Conservation (phyloP, 1,284 basidiomycete genomes). For the Dichomitus squalens region DNA sequence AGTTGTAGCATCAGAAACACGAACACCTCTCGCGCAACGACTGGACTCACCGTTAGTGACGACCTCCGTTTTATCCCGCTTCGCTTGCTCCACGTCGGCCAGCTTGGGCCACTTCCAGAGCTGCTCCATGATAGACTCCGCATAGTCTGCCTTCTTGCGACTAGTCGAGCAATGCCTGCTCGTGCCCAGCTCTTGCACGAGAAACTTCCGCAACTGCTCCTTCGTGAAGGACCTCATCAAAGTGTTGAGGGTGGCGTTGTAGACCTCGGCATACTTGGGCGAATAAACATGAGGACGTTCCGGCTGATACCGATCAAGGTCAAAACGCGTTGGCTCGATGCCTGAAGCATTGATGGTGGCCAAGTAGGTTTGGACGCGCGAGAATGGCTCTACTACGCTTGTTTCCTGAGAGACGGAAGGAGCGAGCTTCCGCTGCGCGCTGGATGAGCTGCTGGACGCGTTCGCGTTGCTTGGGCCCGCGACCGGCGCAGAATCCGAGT, state of each 20-base stretch:
- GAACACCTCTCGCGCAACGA: background rate
- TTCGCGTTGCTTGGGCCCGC: constrained; percentile 18
- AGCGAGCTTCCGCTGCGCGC: background rate
- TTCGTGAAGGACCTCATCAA: constrained; percentile 67
- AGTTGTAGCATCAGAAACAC: background rate
- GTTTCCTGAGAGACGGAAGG: background rate
- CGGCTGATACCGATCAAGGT: constrained; percentile 58
- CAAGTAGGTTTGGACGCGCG: constrained; percentile 55
- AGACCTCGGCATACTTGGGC: constrained; percentile 52
- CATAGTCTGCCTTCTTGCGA: constrained; percentile 49
- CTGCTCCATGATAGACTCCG: constrained; percentile 60
- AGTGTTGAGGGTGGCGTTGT: constrained; percentile 49
- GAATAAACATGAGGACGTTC: constrained; percentile 41
- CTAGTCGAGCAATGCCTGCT: constrained; percentile 33
- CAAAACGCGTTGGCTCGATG: constrained; percentile 49
- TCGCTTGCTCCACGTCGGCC: constrained; percentile 49
- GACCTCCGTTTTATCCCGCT: constrained; percentile 55
- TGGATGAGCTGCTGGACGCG: background rate
- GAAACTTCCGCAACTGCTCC: constrained; percentile 59
- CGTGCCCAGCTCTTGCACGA: constrained; percentile 47
- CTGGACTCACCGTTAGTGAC: constrained; percentile 48
- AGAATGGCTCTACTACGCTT: constrained; percentile 1
- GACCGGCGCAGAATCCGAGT: constrained; percentile 8
- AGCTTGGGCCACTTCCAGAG: constrained; percentile 71
- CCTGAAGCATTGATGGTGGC: constrained; percentile 47